Conservation (phyloP, 1,284 basidiomycete genomes). For the Leccinum pallidistipes region DNA sequence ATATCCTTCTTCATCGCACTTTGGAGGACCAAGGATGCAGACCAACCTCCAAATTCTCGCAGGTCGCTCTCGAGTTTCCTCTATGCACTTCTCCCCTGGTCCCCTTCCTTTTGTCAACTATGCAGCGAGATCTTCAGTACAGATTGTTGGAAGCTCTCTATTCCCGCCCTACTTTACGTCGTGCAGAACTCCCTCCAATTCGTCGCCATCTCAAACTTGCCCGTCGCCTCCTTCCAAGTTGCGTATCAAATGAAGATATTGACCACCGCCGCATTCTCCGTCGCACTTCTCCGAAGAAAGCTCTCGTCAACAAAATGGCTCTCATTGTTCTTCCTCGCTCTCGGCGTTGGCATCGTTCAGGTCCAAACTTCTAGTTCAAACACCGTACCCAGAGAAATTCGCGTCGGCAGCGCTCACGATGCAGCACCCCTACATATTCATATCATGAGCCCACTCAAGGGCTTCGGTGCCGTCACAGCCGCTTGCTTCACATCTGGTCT, state of each 20-base stretch:
- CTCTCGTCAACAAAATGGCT: constrained; percentile 81
- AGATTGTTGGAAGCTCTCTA: constrained; percentile 96
- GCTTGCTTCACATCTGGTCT: constrained; percentile 81
- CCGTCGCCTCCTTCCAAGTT: constrained; percentile 91
- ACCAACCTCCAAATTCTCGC: constrained; percentile 40
- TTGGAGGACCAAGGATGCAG: constrained; percentile 43
- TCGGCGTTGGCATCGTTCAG: constrained; percentile 92
- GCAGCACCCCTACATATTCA: constrained; percentile 44
- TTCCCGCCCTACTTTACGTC: constrained; percentile 95
- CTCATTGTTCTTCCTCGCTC: constrained; percentile 78
- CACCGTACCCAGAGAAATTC: constrained; percentile 27
- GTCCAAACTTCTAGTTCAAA: constrained; percentile 57
- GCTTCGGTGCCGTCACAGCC: constrained; percentile 64
- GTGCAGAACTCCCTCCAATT: constrained; percentile 96
- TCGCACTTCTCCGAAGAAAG: constrained; percentile 75
- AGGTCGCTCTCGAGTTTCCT: constrained; percentile 47
- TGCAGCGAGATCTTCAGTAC: constrained; percentile 65
- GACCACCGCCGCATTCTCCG: constrained; percentile 92
- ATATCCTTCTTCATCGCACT: constrained; percentile 84
- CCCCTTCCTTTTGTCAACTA: constrained; percentile 51
- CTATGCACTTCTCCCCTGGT: constrained; percentile 41
- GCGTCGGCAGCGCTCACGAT: constrained; percentile 57
- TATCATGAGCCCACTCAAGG: constrained; percentile 65
- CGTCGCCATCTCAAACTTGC: constrained; percentile 88
- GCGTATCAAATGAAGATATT: constrained; percentile 96